Evolutionary conservation across 23 red algal genomes (phyloP).

Genomic region (Pyropia yezoensis): DNA sequence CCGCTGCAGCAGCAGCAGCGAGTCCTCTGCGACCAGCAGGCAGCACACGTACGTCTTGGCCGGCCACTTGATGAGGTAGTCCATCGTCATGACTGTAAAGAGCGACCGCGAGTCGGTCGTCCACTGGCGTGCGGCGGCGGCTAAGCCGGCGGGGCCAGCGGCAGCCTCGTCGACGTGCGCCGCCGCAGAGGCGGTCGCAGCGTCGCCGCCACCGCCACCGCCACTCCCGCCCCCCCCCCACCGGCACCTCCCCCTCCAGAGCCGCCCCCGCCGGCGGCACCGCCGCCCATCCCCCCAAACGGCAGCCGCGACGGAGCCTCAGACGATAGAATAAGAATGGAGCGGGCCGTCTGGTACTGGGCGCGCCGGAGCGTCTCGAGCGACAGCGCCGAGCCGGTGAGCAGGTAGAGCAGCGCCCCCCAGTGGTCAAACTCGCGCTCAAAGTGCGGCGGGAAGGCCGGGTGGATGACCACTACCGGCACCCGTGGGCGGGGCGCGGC

Average conservation of each 20-base stretch:
- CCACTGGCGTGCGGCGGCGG: slow-evolving; percentile 12
- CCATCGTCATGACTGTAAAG: slow-evolving; percentile 78
- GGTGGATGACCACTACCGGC: slow-evolving; percentile 66
- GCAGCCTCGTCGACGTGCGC: too few species aligned
- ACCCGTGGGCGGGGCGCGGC: too few species aligned
- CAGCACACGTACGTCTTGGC: slow-evolving; percentile 69
- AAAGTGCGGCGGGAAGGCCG: slow-evolving; percentile 50
- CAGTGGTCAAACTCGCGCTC: slow-evolving; percentile 19
- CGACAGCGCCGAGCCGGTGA: slow-evolving; percentile 48
- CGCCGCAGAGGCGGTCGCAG: not conserved
- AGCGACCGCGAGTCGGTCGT: slow-evolving; percentile 59
- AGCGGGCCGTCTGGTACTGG: slow-evolving; percentile 55
- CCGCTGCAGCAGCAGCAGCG: slow-evolving; percentile 37
- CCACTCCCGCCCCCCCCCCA: too few species aligned
- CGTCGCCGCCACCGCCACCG: not conserved
- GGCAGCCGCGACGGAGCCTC: slow-evolving; percentile 7
- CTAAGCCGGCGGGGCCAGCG: too few species aligned
- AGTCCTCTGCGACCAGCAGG: slow-evolving; percentile 56
- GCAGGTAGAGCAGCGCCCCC: slow-evolving; percentile 17
- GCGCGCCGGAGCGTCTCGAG: slow-evolving; percentile 55
- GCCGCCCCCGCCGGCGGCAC: too few species aligned
- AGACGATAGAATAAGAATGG: slow-evolving; percentile 53
- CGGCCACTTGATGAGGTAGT: slow-evolving; percentile 36
- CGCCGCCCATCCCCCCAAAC: too few species aligned
- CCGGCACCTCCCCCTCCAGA: too few species aligned